Percentiles rank a stretch among this genome's conserved stretches.
phyloP scores from a whole-genome alignment of 2,329 filamentous ascomycete species.

The Plenodomus tracheiphilus region DNA sequence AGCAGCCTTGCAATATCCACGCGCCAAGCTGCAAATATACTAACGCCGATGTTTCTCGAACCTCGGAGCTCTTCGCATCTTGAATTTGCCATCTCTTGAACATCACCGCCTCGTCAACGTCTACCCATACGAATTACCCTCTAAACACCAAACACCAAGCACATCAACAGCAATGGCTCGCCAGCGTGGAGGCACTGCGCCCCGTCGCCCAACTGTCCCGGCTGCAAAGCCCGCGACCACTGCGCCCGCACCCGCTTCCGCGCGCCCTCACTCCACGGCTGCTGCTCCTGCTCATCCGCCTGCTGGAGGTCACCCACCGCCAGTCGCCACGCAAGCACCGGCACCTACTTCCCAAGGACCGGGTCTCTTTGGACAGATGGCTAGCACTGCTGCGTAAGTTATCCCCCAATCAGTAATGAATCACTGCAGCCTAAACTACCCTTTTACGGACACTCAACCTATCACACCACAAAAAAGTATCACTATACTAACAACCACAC shows the following conservation, averaged over 20 bases:
- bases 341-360: conserved; percentile 63
- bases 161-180: conserved; percentile 49
- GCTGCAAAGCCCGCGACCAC: conserved; percentile 57
- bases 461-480: conserved; percentile 4
- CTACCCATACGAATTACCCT: conserved; percentile 8
- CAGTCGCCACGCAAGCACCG: conserved; percentile 49
- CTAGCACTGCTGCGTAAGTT: conserved; percentile 93
- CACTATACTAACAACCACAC: conserved; percentile 4
- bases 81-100: conserved; percentile 14
- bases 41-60: conserved; percentile 35
- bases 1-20: conserved; percentile 5
- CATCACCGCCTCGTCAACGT: background rate
- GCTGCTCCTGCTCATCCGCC: conserved; percentile 51
- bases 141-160: conserved; percentile 2
- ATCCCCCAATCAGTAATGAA: background rate
- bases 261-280: conserved; percentile 69
- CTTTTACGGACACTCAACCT: background rate
- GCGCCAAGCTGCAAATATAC: conserved; percentile 17
- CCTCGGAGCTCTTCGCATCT: conserved; percentile 21
- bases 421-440: background rate
- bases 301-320: conserved; percentile 49
- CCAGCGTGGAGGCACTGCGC: conserved; percentile 52
- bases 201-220: conserved; percentile 48
- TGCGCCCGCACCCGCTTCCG: conserved; percentile 44
- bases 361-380: conserved; percentile 95